Evolutionary conservation across 2,329 filamentous ascomycete genomes (phyloP).

Genomic region (Fusarium sp.): DNA sequence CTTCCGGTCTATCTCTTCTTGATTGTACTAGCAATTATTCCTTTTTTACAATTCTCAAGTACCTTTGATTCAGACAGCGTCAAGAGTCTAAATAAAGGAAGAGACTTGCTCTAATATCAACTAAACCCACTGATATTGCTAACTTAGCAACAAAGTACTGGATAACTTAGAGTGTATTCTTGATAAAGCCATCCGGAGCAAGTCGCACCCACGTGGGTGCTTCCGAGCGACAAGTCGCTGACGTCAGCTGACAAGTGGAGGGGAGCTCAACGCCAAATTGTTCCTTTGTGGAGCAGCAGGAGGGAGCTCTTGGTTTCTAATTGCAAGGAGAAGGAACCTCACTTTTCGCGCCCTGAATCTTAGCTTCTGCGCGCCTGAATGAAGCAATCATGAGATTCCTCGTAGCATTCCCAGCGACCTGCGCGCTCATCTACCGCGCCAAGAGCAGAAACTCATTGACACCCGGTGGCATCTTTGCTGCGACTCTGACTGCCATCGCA

Average conservation of each 20-base stretch:
- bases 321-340: constrained; percentile 2
- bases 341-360: constrained; percentile 7
- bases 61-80: no score
- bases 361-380: constrained; percentile 18
- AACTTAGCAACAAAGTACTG: no score
- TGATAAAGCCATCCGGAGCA: neutral
- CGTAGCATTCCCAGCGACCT: constrained; percentile 67
- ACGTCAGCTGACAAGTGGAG: constrained; percentile 33
- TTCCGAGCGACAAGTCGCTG: constrained; percentile 17
- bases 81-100: no score
- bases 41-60: no score
- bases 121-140: no score
- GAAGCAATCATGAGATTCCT: constrained; percentile 63
- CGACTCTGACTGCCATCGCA: constrained; percentile 76
- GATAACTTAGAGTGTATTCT: neutral
- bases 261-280: constrained; percentile 24
- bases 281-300: constrained; percentile 9
- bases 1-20: no score
- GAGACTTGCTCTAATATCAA: no score
- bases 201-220: constrained; percentile 4
- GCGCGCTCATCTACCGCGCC: constrained; percentile 73
- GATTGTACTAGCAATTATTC: no score
- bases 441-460: constrained; percentile 82
- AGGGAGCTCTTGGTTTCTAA: no score
- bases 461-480: constrained; percentile 76